phyloP scores from a whole-genome alignment of 2,329 filamentous ascomycete genomes.

The Sporothrix curviconia region DNA sequence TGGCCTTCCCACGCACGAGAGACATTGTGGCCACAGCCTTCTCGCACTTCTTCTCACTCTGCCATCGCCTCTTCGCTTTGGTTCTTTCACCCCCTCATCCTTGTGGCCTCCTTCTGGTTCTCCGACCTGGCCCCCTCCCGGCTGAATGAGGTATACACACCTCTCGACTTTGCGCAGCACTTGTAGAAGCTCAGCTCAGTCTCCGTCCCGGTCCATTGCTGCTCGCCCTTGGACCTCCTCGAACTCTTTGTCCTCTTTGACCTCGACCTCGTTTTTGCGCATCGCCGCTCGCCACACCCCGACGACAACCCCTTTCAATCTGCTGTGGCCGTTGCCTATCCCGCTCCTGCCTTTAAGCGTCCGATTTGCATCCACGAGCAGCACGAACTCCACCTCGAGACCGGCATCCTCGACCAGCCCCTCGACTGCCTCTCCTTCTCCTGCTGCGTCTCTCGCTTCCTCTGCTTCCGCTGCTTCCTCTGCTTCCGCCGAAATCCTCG shows the following conservation, averaged over 20 bases:
- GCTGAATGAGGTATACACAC: slow-evolving; percentile 18
- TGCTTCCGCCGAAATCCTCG: background rate
- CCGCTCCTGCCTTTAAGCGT: background rate
- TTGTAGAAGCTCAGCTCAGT: slow-evolving; percentile 14
- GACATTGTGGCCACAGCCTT: background rate
- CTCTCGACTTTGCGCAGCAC: slow-evolving; percentile 20
- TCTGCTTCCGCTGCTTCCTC: background rate
- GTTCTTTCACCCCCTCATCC: background rate
- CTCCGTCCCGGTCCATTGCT: background rate
- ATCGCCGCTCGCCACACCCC: background rate
- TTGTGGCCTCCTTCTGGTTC: background rate
- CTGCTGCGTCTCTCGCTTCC: background rate
- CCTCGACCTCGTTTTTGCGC: background rate
- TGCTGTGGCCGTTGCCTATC: background rate
- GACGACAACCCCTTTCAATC: background rate
- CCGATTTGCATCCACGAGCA: background rate
- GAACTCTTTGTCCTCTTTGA: background rate
- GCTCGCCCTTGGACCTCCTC: background rate
- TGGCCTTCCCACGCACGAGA: too few relatives aligned
- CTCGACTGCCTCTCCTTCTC: background rate
- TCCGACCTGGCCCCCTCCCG: background rate
- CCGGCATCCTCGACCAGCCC: background rate
- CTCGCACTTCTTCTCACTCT: background rate
- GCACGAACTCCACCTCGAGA: background rate
- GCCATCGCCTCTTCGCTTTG: background rate